Evolutionary conservation across 108 stramenopile species (phyloP), one percentile per base, ranked within the genome.

Genomic region (Pseudonitzschia pungens): DNA sequence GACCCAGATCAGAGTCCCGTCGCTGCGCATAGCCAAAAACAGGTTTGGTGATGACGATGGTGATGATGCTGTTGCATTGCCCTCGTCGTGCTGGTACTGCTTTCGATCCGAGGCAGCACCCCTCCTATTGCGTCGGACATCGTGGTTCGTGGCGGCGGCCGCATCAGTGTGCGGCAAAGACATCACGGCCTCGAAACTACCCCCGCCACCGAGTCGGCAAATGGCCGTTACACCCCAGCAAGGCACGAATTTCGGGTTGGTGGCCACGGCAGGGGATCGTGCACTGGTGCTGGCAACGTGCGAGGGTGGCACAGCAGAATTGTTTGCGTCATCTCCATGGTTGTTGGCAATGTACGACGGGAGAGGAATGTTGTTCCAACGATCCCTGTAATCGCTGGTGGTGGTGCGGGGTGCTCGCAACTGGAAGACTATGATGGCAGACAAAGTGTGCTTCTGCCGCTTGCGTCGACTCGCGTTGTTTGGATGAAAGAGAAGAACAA

Each of bases 371-470:
- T 42, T 0, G 32, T 27, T 40, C 36, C n/a, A n/a, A n/a, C 40
- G 20, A 28, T 69, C 24, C 58, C 45, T 28, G 16, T 14, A 60
- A 43, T 20, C 20, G 54, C 70, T 70, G 16, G 32, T 53, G 9
- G 36, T 28, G 62, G 15, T 63, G 1, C 72, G 53, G 1, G 77
- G 77, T 36, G 44, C 65, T 42, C 77, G 60, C 11, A 77, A 54
- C 72, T 77, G 77, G 44, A 77, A 72, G 50, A 77, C 65, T 26
- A 77, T 70, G 8, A 77, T 10, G 3, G 77, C 40, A 24, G 73
- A 74, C 11, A 63, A 28, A 12, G 21, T 10, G 21, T 31, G 59
- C 32, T 32, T 24, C 29, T 33, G 28, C 32, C 29, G 58, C 27
- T 0, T 60, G 9, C 15, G 27, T 5, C 2, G 8, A 11, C 1